A percentile compares a stretch with the other conserved stretches of the same genome.
Conservation (phyloP, 768 basidiomycete genomes). For the Psilocybe cyanescens region DNA sequence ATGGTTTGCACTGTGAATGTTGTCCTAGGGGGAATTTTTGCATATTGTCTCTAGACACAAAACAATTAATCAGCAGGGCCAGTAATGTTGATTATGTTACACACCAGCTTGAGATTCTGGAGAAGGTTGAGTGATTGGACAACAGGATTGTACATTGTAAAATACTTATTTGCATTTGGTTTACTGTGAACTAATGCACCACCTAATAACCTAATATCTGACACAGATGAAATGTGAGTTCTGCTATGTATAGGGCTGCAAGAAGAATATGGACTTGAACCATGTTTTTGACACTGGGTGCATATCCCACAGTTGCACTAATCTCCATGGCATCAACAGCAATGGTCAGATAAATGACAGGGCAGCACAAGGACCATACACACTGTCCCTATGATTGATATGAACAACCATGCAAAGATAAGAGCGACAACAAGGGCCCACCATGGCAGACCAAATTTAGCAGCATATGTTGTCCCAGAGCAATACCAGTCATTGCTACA, state of each 20-base stretch:
- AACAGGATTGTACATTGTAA: constrained; percentile 43
- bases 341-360: not conserved
- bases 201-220: constrained; percentile 44
- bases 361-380: constrained; percentile 14
- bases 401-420: constrained; percentile 46
- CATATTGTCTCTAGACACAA: constrained; percentile 35
- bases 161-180: constrained; percentile 53
- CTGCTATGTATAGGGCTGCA: not conserved
- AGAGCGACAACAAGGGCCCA: constrained; percentile 44
- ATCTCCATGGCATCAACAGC: not conserved
- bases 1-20: constrained; percentile 57
- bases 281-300: constrained; percentile 24
- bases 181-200: constrained; percentile 48
- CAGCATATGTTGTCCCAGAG: constrained; percentile 38
- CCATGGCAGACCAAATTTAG: constrained; percentile 38
- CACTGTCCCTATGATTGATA: constrained; percentile 52
- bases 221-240: not conserved
- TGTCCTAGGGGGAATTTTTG: constrained; percentile 62
- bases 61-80: not conserved
- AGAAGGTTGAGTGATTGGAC: constrained; percentile 50
- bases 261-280: constrained; percentile 27
- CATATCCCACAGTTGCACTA: constrained; percentile 13
- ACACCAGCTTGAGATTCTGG: constrained; percentile 58
- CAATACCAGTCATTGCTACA: constrained; percentile 31
- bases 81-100: not conserved